Conservation (phyloP, 495 filamentous ascomycete species). For the Pyrenopolyporus hunteri region DNA sequence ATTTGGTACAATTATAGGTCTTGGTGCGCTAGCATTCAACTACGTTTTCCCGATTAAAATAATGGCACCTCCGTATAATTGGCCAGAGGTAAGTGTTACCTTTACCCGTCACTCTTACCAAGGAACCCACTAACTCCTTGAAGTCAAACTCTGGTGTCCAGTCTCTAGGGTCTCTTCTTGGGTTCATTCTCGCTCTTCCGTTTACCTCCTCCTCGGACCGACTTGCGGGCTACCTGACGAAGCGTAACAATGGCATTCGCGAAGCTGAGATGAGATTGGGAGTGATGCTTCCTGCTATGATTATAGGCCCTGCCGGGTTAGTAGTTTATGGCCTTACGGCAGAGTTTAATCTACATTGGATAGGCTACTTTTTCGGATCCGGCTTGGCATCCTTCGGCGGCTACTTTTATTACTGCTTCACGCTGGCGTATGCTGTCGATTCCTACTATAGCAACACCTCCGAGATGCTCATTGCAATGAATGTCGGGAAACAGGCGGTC, state of each 20-base stretch:
- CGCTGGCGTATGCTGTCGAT: constrained; percentile 60
- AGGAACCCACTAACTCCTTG: constrained; percentile 50
- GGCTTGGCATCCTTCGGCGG: constrained; percentile 57
- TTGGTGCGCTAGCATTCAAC: constrained; percentile 44
- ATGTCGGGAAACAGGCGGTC: constrained; percentile 66
- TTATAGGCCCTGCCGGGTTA: constrained; percentile 64
- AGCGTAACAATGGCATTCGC: constrained; percentile 64
- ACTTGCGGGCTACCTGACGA: constrained; percentile 63
- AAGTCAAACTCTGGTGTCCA: constrained; percentile 63
- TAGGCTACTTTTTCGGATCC: constrained; percentile 61
- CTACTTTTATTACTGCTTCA: constrained; percentile 48
- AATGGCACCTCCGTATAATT: constrained; percentile 52
- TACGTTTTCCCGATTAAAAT: constrained; percentile 69
- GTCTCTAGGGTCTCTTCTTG: constrained; percentile 57
- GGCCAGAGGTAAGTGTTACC: constrained; percentile 26
- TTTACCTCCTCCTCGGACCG: constrained; percentile 60
- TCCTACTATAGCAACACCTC: constrained; percentile 67
- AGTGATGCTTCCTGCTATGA: constrained; percentile 64
- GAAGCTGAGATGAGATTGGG: constrained; percentile 74
- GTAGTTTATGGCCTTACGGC: constrained; percentile 68
- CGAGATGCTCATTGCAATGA: constrained; percentile 65
- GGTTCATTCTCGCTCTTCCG: constrained; percentile 59
- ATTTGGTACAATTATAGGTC: constrained; percentile 46
- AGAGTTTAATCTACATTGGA: constrained; percentile 62
- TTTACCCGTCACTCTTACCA: too few species aligned